Evolutionary conservation across 768 basidiomycete genomes (phyloP).

Genomic region (Calocybe cyanea): DNA sequence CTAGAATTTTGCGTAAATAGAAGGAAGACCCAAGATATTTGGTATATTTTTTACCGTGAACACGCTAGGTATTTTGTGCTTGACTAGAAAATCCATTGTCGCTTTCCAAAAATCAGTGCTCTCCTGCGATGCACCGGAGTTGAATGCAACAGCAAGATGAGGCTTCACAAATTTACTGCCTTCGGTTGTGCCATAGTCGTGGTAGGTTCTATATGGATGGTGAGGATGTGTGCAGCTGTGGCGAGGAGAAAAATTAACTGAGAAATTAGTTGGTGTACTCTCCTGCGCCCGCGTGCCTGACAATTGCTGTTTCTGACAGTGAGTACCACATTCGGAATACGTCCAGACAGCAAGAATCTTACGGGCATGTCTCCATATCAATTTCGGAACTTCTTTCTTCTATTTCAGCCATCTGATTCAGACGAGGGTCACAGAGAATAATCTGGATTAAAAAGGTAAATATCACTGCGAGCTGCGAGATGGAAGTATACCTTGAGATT

Average conservation of each 20-base stretch:
- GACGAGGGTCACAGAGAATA: slow-evolving; percentile 9
- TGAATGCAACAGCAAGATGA: slow-evolving; percentile 34
- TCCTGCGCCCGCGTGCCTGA: slow-evolving; percentile 17
- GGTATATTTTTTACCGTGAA: slow-evolving; percentile 26
- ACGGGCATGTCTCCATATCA: slow-evolving; percentile 30
- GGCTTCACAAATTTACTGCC: slow-evolving; percentile 20
- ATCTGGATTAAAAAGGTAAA: background rate
- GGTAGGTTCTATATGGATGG: slow-evolving; percentile 26
- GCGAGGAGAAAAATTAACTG: slow-evolving; percentile 15
- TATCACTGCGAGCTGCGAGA: background rate
- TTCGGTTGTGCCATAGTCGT: slow-evolving; percentile 18
- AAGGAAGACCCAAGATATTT: background rate
- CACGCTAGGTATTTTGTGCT: slow-evolving; percentile 24
- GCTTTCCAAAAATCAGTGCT: slow-evolving; percentile 19
- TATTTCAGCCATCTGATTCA: background rate
- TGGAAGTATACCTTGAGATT: slow-evolving; percentile 19
- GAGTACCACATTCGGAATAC: background rate
- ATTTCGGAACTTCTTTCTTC: slow-evolving; percentile 5
- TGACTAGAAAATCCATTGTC: slow-evolving; percentile 22
- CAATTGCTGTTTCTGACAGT: slow-evolving; percentile 21
- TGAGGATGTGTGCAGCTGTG: background rate
- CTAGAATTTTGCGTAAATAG: slow-evolving; percentile 16
- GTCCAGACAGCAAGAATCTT: slow-evolving; percentile 8
- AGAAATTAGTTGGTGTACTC: slow-evolving; percentile 19
- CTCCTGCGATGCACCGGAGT: slow-evolving; percentile 27